phyloP scores from a whole-genome alignment of 2,329 filamentous ascomycete species.

The Aspergillus neoniger region DNA sequence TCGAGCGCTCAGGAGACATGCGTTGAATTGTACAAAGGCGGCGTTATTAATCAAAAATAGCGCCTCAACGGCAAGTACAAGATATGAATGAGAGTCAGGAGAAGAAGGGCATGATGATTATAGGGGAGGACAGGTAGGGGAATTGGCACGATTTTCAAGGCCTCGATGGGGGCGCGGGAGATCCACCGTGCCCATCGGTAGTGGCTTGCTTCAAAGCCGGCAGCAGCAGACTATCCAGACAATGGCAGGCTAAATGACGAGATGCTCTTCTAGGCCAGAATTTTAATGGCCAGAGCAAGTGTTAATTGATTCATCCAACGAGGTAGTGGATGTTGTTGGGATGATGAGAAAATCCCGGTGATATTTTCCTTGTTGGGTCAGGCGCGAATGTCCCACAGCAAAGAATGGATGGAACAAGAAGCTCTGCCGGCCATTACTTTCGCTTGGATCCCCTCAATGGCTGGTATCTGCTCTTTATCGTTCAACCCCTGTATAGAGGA shows the following conservation, averaged over 20 bases:
- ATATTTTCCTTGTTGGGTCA: background rate
- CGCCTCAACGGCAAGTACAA: background rate
- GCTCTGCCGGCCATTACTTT: background rate
- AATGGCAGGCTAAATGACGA: background rate
- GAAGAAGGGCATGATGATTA: background rate
- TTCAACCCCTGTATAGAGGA: background rate
- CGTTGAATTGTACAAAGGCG: background rate
- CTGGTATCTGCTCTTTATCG: background rate
- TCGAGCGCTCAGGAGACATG: constrained; percentile 1
- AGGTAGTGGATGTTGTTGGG: background rate
- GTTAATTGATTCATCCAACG: background rate
- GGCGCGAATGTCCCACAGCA: background rate
- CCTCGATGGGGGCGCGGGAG: background rate
- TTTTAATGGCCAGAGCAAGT: background rate
- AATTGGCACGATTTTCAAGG: background rate
- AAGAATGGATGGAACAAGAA: background rate
- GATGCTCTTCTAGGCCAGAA: background rate
- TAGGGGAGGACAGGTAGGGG: background rate
- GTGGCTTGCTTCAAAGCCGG: background rate
- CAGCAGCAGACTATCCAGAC: background rate
- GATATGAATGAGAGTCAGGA: background rate
- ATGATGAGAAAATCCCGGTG: background rate
- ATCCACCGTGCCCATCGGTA: background rate
- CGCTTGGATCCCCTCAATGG: background rate
- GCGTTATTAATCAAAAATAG: background rate